These are phyloP conservation scores for Limtongia smithiae DNA, from an alignment of 805 yeast genomes.

Conservation along the genomic window DNA sequence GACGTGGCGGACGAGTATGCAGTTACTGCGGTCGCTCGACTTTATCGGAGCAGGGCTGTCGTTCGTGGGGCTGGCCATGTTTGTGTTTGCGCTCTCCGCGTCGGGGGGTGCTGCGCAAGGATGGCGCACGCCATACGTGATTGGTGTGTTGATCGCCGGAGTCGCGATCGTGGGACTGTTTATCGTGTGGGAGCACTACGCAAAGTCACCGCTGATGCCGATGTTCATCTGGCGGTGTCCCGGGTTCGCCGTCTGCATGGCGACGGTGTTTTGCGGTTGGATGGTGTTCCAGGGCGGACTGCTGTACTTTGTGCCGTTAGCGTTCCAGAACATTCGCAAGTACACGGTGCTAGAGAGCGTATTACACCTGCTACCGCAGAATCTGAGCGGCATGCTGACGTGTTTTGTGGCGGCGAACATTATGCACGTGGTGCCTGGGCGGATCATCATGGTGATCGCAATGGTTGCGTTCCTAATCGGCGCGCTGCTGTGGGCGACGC, in stretches of 20 bases:
- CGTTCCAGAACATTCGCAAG: conserved; percentile 43
- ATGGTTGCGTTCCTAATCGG: conserved; percentile 40
- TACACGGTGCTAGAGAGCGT: conserved; percentile 42
- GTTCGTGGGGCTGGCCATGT: conserved; percentile 42
- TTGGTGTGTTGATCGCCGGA: conserved; percentile 45
- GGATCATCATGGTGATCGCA: conserved; percentile 40
- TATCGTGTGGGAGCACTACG: conserved; percentile 41
- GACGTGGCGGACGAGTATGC: conserved; percentile 35
- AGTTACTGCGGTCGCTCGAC: conserved; percentile 41
- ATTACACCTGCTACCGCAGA: conserved; percentile 48
- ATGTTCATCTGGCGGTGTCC: conserved; percentile 42
- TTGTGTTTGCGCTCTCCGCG: conserved; percentile 47
- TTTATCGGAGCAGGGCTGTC: conserved; percentile 46
- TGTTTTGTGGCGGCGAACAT: conserved; percentile 47
- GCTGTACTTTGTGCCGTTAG: conserved; percentile 42
- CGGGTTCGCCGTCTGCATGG: conserved; percentile 44
- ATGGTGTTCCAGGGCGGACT: conserved; percentile 43
- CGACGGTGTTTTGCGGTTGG: conserved; percentile 41
- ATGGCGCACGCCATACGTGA: conserved; percentile 48
- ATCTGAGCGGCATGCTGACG: conserved; percentile 43
- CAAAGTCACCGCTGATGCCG: conserved; percentile 47
- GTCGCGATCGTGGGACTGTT: conserved; percentile 38
- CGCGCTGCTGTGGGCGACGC: conserved; percentile 46
- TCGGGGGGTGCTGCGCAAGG: conserved; percentile 41
- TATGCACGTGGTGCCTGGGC: conserved; percentile 46